Conservation (phyloP, 208 protist species). For the Trypanosoma scelopori region DNA sequence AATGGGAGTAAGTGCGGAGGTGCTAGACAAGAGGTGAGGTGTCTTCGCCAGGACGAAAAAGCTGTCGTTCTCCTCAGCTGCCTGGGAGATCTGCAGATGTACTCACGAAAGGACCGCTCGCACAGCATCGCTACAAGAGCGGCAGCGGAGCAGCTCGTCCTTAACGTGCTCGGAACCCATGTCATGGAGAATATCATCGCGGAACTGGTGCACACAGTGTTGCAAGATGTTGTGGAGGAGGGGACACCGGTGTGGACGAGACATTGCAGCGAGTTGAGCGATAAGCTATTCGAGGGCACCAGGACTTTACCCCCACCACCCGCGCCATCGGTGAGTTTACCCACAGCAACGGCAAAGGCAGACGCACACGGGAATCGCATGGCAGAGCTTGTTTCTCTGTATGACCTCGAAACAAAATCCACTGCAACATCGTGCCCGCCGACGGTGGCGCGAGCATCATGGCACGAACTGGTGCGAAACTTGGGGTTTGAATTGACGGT, state of each 20-base stretch:
- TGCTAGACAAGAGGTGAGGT: neutral
- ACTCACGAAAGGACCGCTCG: constrained; percentile 50
- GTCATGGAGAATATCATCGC: constrained; percentile 66
- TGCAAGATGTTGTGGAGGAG: constrained; percentile 79
- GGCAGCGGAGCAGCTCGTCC: constrained; percentile 64
- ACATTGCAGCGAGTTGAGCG: constrained; percentile 37
- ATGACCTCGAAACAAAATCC: neutral
- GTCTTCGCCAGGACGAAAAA: constrained; percentile 41
- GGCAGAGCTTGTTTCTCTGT: constrained; percentile 10
- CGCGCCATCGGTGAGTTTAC: neutral
- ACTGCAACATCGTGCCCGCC: neutral
- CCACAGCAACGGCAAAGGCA: neutral
- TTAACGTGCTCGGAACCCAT: constrained; percentile 77
- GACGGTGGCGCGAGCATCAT: neutral
- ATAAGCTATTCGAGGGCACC: constrained; percentile 32
- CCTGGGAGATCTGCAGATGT: constrained; percentile 68
- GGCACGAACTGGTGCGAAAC: constrained; percentile 19
- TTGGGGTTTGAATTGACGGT: constrained; percentile 24
- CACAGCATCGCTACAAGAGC: constrained; percentile 46
- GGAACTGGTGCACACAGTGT: constrained; percentile 60
- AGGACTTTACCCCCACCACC: constrained; percentile 3
- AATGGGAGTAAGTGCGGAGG: neutral
- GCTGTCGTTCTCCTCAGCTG: constrained; percentile 57
- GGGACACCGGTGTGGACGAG: constrained; percentile 55
- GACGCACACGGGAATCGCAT: neutral